Base-by-base conservation (phyloP, 2,329 filamentous ascomycete genomes). In the Nannizziopsis barbatae region DNA sequence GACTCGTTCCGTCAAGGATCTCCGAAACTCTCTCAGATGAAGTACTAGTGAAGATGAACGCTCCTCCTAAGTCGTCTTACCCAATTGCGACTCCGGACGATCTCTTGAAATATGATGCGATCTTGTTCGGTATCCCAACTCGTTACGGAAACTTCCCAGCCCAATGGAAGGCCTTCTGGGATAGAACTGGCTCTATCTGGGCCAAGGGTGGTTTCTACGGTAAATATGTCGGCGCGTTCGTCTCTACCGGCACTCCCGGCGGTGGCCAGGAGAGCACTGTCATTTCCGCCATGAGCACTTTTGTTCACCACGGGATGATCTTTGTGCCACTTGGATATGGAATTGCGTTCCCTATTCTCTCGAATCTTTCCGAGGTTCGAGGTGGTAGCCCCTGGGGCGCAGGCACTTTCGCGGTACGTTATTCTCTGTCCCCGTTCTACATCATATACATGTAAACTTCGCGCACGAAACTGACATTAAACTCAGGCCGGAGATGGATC, bases 91-190 rank as follows among this genome's bases (percentile, higher is more conserved):
- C 75, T 59, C 74, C 77, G 43, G 65, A 75, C 10, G 72, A 66
- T 30, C 81, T 95, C 38, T 78, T 81, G 62, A 55, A 73, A 46
- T 96, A 93, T 72, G 89, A 96, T 62, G 92, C 74, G 57, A 82
- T 95, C 74, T 81, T 98, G 55, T 77, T 96, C 60, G 92, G 92
- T 57, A 92, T 96, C 66, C 92, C 92, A 52, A 98, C 92, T 45
- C 80, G 92, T 57, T 98, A 86, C 73, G 92, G 92, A 60, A 96
- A 93, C 80, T 95, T 95, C 77, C 89, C 90, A 42, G 86, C 83
- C 14, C 92, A 98, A 73, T 95, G 85, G 85, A 95, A 92, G 76
- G 69, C 66, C 47, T 73, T 73, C 65, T 93, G 88, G 85, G 92
- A 98, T 75, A 77, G 79, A 70, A 89, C 87, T 18, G 90, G 90